Percentiles rank a stretch among this genome's conserved stretches.
Evolutionary conservation across 2,329 filamentous ascomycete species (phyloP).

Genomic region (Calonectria leucothoes): DNA sequence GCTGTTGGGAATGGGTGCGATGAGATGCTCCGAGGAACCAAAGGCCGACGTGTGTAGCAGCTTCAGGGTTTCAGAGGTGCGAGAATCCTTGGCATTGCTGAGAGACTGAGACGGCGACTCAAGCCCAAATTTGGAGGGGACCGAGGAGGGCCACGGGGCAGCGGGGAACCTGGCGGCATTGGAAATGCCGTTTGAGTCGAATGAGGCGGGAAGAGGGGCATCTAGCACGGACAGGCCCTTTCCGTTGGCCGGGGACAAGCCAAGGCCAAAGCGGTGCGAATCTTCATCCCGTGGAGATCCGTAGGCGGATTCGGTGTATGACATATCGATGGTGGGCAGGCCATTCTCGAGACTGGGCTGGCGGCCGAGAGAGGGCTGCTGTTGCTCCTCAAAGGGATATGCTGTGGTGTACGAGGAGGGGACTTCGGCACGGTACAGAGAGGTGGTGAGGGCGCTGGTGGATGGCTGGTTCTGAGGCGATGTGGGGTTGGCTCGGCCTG

Average conservation of each 20-base stretch:
- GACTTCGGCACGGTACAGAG: slow-evolving; percentile 59
- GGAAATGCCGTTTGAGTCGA: slow-evolving; percentile 95
- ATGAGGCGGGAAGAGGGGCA: slow-evolving; percentile 91
- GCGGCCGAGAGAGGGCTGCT: slow-evolving; percentile 57
- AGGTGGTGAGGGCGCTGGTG: slow-evolving; percentile 73
- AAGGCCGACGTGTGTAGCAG: slow-evolving; percentile 75
- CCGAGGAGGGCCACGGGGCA: slow-evolving; percentile 90
- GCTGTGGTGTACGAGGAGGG: slow-evolving; percentile 50
- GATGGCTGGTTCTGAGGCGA: slow-evolving; percentile 68
- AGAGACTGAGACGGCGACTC: slow-evolving; percentile 86
- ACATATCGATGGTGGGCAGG: slow-evolving; percentile 69
- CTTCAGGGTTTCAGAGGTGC: slow-evolving; percentile 73
- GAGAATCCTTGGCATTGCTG: slow-evolving; percentile 68
- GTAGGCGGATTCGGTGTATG: slow-evolving; percentile 71
- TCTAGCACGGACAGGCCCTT: slow-evolving; percentile 89
- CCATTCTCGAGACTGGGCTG: slow-evolving; percentile 67
- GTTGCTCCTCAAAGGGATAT: slow-evolving; percentile 55
- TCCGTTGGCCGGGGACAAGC: slow-evolving; percentile 80
- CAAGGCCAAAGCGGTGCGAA: slow-evolving; percentile 70
- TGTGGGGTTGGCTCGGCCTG: slow-evolving; percentile 69
- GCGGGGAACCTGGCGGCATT: slow-evolving; percentile 83
- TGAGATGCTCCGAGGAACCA: slow-evolving; percentile 74
- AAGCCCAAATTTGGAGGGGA: slow-evolving; percentile 90
- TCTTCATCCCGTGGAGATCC: slow-evolving; percentile 85
- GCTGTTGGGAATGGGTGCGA: slow-evolving; percentile 58